Evolutionary conservation across 2,329 filamentous ascomycete species (phyloP).

Genomic region (Sporothrix brasiliensis): DNA sequence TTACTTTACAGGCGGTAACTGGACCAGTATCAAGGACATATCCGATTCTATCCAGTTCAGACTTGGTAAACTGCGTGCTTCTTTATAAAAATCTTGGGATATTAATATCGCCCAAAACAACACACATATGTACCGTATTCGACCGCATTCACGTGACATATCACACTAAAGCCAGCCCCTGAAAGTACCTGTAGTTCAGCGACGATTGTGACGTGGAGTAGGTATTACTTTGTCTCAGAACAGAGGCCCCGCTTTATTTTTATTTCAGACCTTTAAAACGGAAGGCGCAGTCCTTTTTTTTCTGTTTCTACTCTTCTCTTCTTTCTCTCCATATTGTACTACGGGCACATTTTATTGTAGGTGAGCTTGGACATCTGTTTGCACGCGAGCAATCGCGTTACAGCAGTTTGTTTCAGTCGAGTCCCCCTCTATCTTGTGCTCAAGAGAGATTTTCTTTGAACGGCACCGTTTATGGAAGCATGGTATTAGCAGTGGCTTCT

Average conservation of each 20-base stretch:
- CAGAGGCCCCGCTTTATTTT: conserved; percentile 9
- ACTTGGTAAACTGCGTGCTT: background rate
- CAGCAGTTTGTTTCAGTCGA: conserved; percentile 51
- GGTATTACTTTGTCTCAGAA: background rate
- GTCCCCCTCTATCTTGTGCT: conserved; percentile 74
- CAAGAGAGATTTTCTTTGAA: conserved; percentile 55
- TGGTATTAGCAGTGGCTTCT: conserved; percentile 53
- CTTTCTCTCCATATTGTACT: conserved; percentile 62
- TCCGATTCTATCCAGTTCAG: background rate
- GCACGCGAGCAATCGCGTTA: conserved; percentile 14
- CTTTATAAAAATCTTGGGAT: too few relatives aligned
- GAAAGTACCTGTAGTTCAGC: conserved; percentile 9
- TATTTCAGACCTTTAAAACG: conserved; percentile 34
- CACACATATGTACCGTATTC: background rate
- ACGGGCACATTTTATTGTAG: conserved; percentile 72
- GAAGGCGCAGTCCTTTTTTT: conserved; percentile 32
- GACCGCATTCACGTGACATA: background rate
- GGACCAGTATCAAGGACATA: background rate
- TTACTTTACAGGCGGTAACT: background rate
- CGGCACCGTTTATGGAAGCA: conserved; percentile 73
- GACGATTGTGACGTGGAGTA: background rate
- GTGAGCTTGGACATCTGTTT: conserved; percentile 59
- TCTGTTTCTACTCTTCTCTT: conserved; percentile 44
- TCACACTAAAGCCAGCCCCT: background rate
- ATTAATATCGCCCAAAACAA: background rate